Conservation (phyloP, 2,329 filamentous ascomycete species). For the Clonostachys solani region DNA sequence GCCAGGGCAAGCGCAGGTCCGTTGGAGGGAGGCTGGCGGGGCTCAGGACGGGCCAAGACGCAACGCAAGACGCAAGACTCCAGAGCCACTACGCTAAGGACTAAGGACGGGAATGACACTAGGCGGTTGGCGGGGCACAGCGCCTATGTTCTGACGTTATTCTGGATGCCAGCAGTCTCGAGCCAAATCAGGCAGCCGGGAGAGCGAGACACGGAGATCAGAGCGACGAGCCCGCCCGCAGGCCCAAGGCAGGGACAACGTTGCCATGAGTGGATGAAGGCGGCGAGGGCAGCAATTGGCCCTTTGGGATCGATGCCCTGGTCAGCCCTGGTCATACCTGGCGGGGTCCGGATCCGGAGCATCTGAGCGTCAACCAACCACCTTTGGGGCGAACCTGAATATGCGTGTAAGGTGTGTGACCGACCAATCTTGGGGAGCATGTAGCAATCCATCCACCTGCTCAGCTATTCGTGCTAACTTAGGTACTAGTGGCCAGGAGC, state of each 20-base stretch:
- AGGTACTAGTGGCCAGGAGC: no score
- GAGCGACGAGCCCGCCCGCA: background rate
- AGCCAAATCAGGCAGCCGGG: background rate
- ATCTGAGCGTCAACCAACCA: no score
- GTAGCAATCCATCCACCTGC: no score
- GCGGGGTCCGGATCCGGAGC: no score
- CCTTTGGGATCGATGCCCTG: constrained; percentile 3
- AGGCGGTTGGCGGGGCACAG: background rate
- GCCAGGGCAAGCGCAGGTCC: background rate
- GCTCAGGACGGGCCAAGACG: no score
- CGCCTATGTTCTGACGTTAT: background rate
- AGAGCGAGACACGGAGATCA: background rate
- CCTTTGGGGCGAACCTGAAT: no score
- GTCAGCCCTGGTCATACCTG: no score
- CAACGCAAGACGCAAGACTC: background rate
- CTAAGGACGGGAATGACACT: background rate
- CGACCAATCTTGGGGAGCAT: no score
- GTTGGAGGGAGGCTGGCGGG: no score
- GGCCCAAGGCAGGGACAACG: constrained; percentile 2
- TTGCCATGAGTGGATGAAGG: constrained; percentile 4
- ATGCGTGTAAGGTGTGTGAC: no score
- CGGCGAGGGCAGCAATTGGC: constrained; percentile 15
- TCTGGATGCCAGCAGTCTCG: background rate
- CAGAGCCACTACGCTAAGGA: background rate
- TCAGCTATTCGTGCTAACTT: no score